These are phyloP conservation scores for Agaricales sp. DNA, from an alignment of 1,284 basidiomycete species.

Conservation along the genomic window DNA sequence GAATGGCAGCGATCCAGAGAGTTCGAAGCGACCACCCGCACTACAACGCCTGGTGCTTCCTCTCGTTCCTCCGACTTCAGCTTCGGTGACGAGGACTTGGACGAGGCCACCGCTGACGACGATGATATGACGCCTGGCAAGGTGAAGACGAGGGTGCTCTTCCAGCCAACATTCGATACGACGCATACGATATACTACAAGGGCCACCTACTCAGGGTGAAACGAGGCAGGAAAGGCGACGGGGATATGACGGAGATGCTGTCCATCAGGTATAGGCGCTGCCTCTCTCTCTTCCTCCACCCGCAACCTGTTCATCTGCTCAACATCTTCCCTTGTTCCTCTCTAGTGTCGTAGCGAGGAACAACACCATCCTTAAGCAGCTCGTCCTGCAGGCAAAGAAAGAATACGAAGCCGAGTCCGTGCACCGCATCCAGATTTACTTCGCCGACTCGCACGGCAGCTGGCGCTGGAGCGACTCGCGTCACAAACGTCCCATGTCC, in stretches of 20 bases:
- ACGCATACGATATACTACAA: conserved; percentile 78
- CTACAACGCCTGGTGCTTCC: conserved; percentile 39
- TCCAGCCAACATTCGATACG: conserved; percentile 75
- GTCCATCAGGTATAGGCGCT: conserved; percentile 56
- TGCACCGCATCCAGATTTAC: conserved; percentile 77
- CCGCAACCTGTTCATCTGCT: conserved; percentile 8
- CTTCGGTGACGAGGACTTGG: conserved; percentile 24
- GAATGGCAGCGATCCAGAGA: conserved; percentile 79
- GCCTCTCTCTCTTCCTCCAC: conserved; percentile 3
- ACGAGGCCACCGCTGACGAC: conserved; percentile 13
- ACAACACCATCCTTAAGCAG: conserved; percentile 72
- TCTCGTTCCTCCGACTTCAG: conserved; percentile 23
- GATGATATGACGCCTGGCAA: conserved; percentile 49
- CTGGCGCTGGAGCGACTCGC: conserved; percentile 76
- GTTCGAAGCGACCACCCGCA: conserved; percentile 74
- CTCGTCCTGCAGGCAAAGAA: conserved; percentile 80
- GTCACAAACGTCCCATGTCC: conserved; percentile 71
- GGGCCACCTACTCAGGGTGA: conserved; percentile 71
- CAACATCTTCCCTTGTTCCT: conserved; percentile 8
- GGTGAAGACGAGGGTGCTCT: conserved; percentile 69
- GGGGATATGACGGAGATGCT: conserved; percentile 57
- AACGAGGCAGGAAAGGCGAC: conserved; percentile 54
- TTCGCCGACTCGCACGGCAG: conserved; percentile 79
- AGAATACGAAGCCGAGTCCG: conserved; percentile 74
- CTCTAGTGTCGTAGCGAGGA: conserved; percentile 63